Percentiles rank a stretch among this genome's conserved stretches.
Conservation (phyloP, 257 asterid species). For the Anisodus tanguticus region DNA sequence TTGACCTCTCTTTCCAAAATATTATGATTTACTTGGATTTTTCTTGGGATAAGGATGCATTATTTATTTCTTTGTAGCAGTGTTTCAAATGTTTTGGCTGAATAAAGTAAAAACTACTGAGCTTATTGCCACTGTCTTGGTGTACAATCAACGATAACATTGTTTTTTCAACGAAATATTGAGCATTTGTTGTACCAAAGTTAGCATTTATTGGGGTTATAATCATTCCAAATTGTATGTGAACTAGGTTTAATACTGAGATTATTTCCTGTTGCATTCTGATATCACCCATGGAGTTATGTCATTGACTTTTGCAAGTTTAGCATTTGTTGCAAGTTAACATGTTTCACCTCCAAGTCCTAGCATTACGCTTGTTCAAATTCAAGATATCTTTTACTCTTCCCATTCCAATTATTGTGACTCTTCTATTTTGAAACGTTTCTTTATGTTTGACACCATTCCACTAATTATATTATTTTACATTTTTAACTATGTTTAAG, state of each 20-base stretch:
- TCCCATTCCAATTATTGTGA: not conserved
- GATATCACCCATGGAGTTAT: not conserved
- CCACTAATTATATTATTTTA: not conserved
- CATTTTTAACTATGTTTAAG: not conserved
- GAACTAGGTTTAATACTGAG: not conserved
- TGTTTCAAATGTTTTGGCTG: not conserved
- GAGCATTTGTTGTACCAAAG: slow-evolving; percentile 4
- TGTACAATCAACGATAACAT: not conserved
- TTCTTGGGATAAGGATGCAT: not conserved
- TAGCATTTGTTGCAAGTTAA: slow-evolving; percentile 19
- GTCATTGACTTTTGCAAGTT: slow-evolving; percentile 14
- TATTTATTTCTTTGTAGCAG: not conserved
- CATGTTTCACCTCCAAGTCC: slow-evolving; percentile 2
- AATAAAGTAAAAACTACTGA: not conserved
- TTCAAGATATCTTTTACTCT: slow-evolving; percentile 1
- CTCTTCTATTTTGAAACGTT: not conserved
- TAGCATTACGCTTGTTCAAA: not conserved
- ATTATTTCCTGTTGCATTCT: not conserved
- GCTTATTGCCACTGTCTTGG: not conserved
- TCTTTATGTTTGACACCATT: not conserved
- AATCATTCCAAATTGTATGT: not conserved
- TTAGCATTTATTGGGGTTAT: slow-evolving; percentile 14
- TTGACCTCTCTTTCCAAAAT: slow-evolving; percentile 7
- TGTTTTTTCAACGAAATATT: not conserved
- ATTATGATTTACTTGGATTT: not conserved